A percentile compares a stretch with the other conserved stretches of the same genome.
Evolutionary conservation across 2,329 filamentous ascomycete genomes (phyloP).

Genomic region (Claviceps africana): DNA sequence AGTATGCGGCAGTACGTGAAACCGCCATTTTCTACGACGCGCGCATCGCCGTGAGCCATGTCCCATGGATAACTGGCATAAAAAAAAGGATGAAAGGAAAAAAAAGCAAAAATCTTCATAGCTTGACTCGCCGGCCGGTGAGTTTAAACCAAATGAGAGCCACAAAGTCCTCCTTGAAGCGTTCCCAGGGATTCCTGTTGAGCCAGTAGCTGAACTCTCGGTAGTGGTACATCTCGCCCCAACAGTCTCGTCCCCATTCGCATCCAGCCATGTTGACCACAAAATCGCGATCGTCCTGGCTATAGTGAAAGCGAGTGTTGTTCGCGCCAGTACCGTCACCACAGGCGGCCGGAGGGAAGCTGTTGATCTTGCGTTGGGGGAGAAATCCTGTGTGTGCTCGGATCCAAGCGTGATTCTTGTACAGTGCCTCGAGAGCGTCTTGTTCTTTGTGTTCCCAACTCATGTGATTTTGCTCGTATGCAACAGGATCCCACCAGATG

Average conservation of each 20-base stretch:
- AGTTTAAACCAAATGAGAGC: conserved; percentile 49
- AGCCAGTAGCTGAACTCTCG: conserved; percentile 81
- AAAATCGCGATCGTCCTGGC: conserved; percentile 75
- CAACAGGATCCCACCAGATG: conserved; percentile 96
- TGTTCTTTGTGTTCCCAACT: conserved; percentile 99
- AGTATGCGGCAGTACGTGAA: not conserved
- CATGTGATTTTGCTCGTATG: conserved; percentile 98
- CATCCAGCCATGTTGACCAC: conserved; percentile 98
- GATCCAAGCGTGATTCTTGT: conserved; percentile 84
- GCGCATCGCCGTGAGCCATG: too few species aligned
- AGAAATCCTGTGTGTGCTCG: conserved; percentile 79
- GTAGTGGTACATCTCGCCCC: conserved; percentile 95
- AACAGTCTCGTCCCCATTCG: conserved; percentile 92
- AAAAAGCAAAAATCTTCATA: conserved; percentile 25
- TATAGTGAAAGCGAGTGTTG: conserved; percentile 71
- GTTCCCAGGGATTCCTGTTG: conserved; percentile 72
- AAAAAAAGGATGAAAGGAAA: too few species aligned
- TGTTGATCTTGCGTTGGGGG: conserved; percentile 83
- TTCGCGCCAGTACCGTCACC: conserved; percentile 50
- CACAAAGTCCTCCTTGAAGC: conserved; percentile 52
- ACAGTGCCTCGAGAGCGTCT: conserved; percentile 85
- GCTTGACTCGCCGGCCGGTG: conserved; percentile 45
- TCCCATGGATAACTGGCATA: too few species aligned
- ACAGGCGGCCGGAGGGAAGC: conserved; percentile 83
- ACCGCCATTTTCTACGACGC: not conserved